Base-by-base conservation (phyloP, 2,329 filamentous ascomycete species). In the Colletotrichum sp. region DNA sequence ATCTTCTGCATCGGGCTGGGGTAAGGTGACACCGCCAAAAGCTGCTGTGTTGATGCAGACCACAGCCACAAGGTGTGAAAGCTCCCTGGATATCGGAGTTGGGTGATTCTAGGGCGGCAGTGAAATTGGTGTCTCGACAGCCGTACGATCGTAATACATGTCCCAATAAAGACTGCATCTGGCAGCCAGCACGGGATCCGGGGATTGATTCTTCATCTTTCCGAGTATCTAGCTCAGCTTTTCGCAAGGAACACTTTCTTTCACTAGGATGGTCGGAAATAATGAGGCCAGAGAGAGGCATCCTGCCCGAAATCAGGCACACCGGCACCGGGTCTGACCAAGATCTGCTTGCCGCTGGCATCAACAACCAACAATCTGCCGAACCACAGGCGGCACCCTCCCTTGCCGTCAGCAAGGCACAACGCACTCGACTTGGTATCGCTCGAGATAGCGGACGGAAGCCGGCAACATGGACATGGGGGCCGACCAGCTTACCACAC, bases 121-220 rank as follows among this genome's bases (percentile, higher is more conserved):
- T 21, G 43, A 73, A 54, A 73, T 73, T 71, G 63, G 16, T 73
- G 72, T 73, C 72, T 73, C 62, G 64, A 55, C 21, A 57, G n/a
- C 57, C 59, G 72, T 55, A 63, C 34, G 47, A 43, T 47, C 33
- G 34, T 33, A 58, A 71, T 54, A 54, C 33, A 71, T 61, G 38
- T 47, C 43, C 54, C 27, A 31, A 38, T 57, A 34, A n/a, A 59
- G 43, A 24, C n/a, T 61, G 59, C 33, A 34, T 62, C 6, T 38
- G 36, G 13, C n/a, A 18, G 6, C 11, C 21, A 57, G n/a, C 38
- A 24, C 31, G 31, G 57, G 29, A 34, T 59, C 16, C 6, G 31
- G 33, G 29, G 29, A 21, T 47, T 13, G 43, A 47, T 21, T 47
- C n/a, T 47, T 47, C 43, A 47, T n/a, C 33, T n/a, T 18, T 59